Percentiles rank a stretch among this genome's conserved stretches.
Conservation (phyloP, 345 rosid species). For the Rubroshorea leprosula region DNA sequence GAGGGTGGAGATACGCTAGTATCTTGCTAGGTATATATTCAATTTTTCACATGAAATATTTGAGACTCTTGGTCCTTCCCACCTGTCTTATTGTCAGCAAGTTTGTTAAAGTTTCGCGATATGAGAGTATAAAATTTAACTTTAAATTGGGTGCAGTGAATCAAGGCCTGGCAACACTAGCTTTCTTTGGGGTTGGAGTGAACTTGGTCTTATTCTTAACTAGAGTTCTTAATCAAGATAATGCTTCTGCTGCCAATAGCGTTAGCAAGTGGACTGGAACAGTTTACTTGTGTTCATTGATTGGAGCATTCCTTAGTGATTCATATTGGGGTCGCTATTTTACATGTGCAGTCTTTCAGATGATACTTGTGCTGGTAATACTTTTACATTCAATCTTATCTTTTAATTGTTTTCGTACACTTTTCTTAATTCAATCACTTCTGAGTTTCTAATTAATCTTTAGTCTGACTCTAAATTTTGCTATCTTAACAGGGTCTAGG, state of each 20-base stretch:
- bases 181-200: slow-evolving; percentile 92
- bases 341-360: slow-evolving; percentile 61
- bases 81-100: no score
- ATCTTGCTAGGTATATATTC: slow-evolving; percentile 14
- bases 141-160: slow-evolving; percentile 35
- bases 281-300: slow-evolving; percentile 73
- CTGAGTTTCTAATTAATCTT: background rate
- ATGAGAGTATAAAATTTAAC: background rate
- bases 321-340: slow-evolving; percentile 92
- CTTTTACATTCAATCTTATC: no score
- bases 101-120: no score
- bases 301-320: slow-evolving; percentile 92
- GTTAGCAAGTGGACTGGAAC: slow-evolving; percentile 97
- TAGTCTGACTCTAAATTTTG: background rate
- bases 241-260: slow-evolving; percentile 77
- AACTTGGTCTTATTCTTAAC: slow-evolving; percentile 79
- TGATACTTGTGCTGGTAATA: slow-evolving; percentile 43
- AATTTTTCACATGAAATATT: background rate
- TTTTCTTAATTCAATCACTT: background rate
- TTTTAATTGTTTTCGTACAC: background rate
- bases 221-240: slow-evolving; percentile 69
- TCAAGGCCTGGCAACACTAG: slow-evolving; percentile 80
- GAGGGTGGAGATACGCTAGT: slow-evolving; percentile 16
- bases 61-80: background rate
- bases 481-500: slow-evolving; percentile 43